Evolutionary conservation across 116 monocot species (phyloP).

Genomic region (Posidonia oceanica): DNA sequence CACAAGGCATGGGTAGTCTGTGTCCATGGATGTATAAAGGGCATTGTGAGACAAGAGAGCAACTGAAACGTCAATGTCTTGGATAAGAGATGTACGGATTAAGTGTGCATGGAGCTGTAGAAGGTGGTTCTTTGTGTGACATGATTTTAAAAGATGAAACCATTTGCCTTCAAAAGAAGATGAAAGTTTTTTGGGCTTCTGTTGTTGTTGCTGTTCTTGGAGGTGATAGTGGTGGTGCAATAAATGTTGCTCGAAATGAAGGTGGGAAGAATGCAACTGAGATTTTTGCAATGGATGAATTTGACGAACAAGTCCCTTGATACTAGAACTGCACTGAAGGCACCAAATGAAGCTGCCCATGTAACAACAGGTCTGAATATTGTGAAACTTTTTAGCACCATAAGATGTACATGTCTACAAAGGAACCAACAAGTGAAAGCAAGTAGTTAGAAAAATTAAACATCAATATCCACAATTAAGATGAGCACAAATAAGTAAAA

Average conservation of each 20-base stretch:
- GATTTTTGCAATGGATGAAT: not conserved
- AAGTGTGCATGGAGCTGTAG: slow-evolving; percentile 34
- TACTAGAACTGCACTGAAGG: not conserved
- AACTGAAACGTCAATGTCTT: slow-evolving; percentile 12
- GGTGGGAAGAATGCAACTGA: not conserved
- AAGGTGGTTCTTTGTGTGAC: slow-evolving; percentile 17
- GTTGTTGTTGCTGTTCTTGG: not conserved
- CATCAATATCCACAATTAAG: too few species aligned
- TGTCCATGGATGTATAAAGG: not conserved
- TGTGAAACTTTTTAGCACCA: not conserved
- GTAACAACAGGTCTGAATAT: not conserved
- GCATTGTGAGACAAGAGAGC: slow-evolving; percentile 20
- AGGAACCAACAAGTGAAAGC: not conserved
- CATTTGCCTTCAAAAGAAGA: not conserved
- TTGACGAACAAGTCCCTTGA: not conserved
- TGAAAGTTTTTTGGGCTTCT: not conserved
- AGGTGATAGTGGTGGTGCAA: not conserved
- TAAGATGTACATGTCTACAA: too few species aligned
- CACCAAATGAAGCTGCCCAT: slow-evolving; percentile 4
- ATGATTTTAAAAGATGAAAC: slow-evolving; percentile 22
- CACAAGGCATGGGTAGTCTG: slow-evolving; percentile 12
- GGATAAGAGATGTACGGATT: slow-evolving; percentile 19
- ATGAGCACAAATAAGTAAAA: too few species aligned
- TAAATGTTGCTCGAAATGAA: not conserved
- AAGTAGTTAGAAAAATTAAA: not conserved